These are phyloP conservation scores for Saururus chinensis DNA, from an alignment of 164 flowering plant species.

Conservation along the genomic window DNA sequence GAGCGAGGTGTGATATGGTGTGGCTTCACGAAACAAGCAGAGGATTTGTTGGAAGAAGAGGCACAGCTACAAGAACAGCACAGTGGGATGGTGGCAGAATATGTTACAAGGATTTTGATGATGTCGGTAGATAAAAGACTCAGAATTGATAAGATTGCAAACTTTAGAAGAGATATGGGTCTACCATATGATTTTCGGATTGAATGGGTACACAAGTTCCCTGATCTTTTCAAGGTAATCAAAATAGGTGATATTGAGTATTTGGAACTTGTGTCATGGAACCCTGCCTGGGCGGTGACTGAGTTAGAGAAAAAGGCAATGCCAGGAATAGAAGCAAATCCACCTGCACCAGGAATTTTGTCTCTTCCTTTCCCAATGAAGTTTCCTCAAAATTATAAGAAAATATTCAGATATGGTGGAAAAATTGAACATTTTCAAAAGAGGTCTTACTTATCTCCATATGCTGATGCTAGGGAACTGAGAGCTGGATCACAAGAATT, in stretches of 20 bases:
- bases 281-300: slow-evolving; percentile 80
- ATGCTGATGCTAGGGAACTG: slow-evolving; percentile 73
- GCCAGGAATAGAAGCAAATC: slow-evolving; percentile 17
- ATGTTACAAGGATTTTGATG: slow-evolving; percentile 73
- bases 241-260: slow-evolving; percentile 41
- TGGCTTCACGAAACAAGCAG: slow-evolving; percentile 70
- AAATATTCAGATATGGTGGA: slow-evolving; percentile 46
- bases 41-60: slow-evolving; percentile 64
- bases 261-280: slow-evolving; percentile 78
- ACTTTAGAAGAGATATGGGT: slow-evolving; percentile 83
- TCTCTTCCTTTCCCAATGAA: slow-evolving; percentile 75
- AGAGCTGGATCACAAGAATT: slow-evolving; percentile 71
- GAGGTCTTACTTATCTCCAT: slow-evolving; percentile 70
- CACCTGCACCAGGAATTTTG: slow-evolving; percentile 53
- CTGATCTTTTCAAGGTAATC: slow-evolving; percentile 53
- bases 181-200: slow-evolving; percentile 67
- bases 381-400: slow-evolving; percentile 64
- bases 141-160: slow-evolving; percentile 59
- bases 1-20: slow-evolving; percentile 60
- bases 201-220: slow-evolving; percentile 52
- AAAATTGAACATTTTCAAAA: slow-evolving; percentile 74
- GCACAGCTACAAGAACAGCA: slow-evolving; percentile 33
- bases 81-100: slow-evolving; percentile 53
- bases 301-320: slow-evolving; percentile 66
- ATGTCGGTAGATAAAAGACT: slow-evolving; percentile 71